These are phyloP conservation scores for Penicillium maclennaniae DNA, from an alignment of 495 filamentous ascomycete species.

Conservation along the genomic window DNA sequence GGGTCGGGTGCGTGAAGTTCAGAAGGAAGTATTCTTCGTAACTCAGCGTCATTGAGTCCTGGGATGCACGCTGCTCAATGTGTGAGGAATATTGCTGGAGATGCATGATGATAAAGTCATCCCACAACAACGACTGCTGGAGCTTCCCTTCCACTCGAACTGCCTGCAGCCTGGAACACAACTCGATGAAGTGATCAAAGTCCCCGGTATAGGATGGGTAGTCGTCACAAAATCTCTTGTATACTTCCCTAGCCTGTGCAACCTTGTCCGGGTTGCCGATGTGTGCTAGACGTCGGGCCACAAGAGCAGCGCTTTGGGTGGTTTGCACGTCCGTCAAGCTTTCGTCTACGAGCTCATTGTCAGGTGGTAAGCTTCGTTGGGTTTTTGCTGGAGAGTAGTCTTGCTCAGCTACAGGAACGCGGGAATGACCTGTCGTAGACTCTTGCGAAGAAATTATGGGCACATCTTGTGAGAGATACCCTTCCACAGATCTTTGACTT, in stretches of 20 bases:
- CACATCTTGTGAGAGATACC: neutral
- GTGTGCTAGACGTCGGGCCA: constrained; percentile 25
- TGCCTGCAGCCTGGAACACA: constrained; percentile 51
- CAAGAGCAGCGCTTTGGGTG: constrained; percentile 13
- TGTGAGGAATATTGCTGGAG: constrained; percentile 37
- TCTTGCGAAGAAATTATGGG: constrained; percentile 1
- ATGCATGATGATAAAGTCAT: constrained; percentile 61
- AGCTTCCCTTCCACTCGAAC: constrained; percentile 40
- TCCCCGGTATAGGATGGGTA: constrained; percentile 58
- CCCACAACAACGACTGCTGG: constrained; percentile 53
- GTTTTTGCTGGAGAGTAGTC: constrained; percentile 19
- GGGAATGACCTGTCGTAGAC: constrained; percentile 13
- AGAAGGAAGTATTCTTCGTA: constrained; percentile 37
- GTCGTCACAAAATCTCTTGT: constrained; percentile 47
- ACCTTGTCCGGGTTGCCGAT: constrained; percentile 18
- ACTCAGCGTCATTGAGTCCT: constrained; percentile 13
- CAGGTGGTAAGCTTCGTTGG: neutral
- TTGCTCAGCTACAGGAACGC: constrained; percentile 10
- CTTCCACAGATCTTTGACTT: constrained; percentile 4
- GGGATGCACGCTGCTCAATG: constrained; percentile 19
- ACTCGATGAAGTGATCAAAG: constrained; percentile 48
- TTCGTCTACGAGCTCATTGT: neutral
- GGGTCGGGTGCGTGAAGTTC: constrained; percentile 23
- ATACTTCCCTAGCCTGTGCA: constrained; percentile 31
- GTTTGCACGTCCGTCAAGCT: neutral